Percentiles rank a stretch among this genome's conserved stretches.
Evolutionary conservation across 1,284 basidiomycete genomes (phyloP).

Genomic region (Cutaneotrichosporon mucoides): DNA sequence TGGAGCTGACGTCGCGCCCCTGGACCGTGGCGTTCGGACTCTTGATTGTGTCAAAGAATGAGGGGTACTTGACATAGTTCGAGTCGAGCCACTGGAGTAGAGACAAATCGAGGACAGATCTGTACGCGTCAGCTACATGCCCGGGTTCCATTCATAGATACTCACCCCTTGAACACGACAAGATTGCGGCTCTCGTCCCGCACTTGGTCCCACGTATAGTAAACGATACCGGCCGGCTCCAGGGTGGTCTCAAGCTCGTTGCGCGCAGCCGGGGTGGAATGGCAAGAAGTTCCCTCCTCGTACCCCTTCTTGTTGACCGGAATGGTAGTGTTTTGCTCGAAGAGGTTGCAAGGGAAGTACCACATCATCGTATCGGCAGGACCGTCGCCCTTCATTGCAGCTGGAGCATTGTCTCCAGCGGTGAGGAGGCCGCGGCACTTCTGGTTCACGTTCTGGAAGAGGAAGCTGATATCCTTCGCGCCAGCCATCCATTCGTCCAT

Average conservation of each 20-base stretch:
- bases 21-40: constrained; percentile 67
- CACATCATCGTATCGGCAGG: constrained; percentile 54
- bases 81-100: constrained; percentile 78
- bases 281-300: constrained; percentile 64
- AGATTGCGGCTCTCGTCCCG: constrained; percentile 67
- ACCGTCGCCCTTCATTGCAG: constrained; percentile 51
- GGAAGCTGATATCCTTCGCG: constrained; percentile 82
- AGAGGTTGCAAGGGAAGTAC: constrained; percentile 96
- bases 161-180: constrained; percentile 85
- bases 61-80: constrained; percentile 73
- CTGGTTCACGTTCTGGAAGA: constrained; percentile 89
- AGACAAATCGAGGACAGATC: constrained; percentile 79
- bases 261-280: constrained; percentile 60
- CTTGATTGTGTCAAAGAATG: constrained; percentile 74
- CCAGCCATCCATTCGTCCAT: constrained; percentile 70
- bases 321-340: constrained; percentile 65
- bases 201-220: constrained; percentile 87
- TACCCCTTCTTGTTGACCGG: constrained; percentile 67
- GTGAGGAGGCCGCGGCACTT: constrained; percentile 75
- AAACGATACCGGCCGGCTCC: constrained; percentile 72
- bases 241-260: constrained; percentile 48
- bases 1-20: constrained; percentile 79
- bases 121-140: constrained; percentile 37
- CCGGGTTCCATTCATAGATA: constrained; percentile 38
- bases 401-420: constrained; percentile 58